Percentiles rank a stretch among this genome's conserved stretches.
Conservation (phyloP, 495 filamentous ascomycete genomes). For the Xanthoparmelia taractica region DNA sequence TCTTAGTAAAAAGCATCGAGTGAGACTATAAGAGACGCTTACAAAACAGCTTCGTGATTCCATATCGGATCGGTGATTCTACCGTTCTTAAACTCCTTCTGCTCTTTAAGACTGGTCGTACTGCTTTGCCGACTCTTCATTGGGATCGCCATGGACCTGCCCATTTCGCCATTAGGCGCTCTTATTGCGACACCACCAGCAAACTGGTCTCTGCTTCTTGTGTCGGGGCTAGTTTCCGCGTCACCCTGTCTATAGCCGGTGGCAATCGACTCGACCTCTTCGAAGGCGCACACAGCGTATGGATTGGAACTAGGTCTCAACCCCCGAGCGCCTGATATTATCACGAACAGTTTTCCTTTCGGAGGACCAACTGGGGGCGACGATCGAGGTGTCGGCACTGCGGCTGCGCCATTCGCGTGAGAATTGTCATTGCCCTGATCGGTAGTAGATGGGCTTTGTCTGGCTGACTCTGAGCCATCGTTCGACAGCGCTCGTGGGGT, state of each 20-base stretch:
- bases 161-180: constrained; percentile 63
- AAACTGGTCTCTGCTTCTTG: constrained; percentile 38
- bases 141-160: constrained; percentile 85
- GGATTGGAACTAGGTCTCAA: constrained; percentile 76
- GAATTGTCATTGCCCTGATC: constrained; percentile 33
- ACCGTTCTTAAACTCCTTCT: constrained; percentile 56
- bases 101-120: constrained; percentile 71
- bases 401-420: constrained; percentile 29
- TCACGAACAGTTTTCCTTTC: constrained; percentile 84
- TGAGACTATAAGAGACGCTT: constrained; percentile 22
- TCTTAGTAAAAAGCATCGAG: constrained; percentile 7
- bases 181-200: constrained; percentile 52
- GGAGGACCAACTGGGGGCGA: constrained; percentile 57
- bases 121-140: constrained; percentile 95
- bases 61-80: constrained; percentile 82
- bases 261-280: constrained; percentile 92
- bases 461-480: constrained; percentile 29
- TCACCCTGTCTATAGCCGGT: constrained; percentile 59
- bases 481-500: constrained; percentile 79
- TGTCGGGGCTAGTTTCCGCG: constrained; percentile 42
- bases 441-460: constrained; percentile 30
- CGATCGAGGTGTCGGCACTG: constrained; percentile 36
- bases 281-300: constrained; percentile 94
- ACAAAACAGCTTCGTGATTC: constrained; percentile 96
- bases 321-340: constrained; percentile 75